These are phyloP conservation scores for Colletotrichum tropicale DNA, from an alignment of 2,329 filamentous ascomycete species.

Conservation along the genomic window DNA sequence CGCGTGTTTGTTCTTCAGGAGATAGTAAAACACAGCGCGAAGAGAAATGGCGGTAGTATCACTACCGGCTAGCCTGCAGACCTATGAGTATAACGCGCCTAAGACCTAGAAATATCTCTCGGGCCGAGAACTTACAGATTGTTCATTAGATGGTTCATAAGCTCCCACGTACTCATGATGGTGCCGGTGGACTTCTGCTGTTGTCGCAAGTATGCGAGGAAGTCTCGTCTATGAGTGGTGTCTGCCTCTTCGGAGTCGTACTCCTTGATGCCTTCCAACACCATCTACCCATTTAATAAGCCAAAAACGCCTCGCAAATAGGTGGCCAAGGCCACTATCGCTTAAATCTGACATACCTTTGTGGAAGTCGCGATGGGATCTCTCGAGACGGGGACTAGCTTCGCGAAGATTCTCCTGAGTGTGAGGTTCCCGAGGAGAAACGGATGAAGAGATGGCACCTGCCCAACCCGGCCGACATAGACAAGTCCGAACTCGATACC, in stretches of 20 bases:
- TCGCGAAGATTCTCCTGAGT: neutral
- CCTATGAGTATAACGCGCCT: neutral
- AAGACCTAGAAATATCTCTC: fast-evolving
- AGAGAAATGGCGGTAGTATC: neutral
- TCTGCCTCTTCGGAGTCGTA: neutral
- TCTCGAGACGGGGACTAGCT: neutral
- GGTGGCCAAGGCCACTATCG: neutral
- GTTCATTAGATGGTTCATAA: neutral
- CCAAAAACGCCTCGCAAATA: fast-evolving
- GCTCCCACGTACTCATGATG: neutral
- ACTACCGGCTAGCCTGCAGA: neutral
- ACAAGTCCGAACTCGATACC: neutral
- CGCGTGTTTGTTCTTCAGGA: neutral
- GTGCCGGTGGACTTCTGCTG: neutral
- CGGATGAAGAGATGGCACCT: neutral
- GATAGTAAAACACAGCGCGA: neutral
- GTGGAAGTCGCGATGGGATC: neutral
- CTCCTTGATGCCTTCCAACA: neutral
- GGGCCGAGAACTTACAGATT: neutral
- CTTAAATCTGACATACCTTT: neutral
- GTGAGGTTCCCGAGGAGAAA: neutral
- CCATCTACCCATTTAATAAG: neutral
- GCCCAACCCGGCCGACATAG: neutral
- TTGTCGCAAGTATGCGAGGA: neutral
- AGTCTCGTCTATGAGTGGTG: neutral